A percentile compares a stretch with the other conserved stretches of the same genome.
Conservation (phyloP, 805 yeast genomes). For the Sugiyamaella smithiae region DNA sequence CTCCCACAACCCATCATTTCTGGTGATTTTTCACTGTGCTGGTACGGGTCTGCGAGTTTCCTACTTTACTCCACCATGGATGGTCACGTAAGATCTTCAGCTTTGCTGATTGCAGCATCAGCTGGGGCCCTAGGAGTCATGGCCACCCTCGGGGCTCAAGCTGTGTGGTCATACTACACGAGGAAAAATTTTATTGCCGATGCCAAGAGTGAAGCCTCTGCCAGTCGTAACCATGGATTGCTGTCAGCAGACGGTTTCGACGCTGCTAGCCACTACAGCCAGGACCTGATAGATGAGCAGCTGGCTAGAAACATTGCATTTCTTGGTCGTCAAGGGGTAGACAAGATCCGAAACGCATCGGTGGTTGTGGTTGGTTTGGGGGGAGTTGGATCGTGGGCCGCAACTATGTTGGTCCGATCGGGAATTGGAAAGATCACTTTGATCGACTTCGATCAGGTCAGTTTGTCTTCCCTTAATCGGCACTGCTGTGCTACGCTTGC, state of each 20-base stretch:
- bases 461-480: constrained; percentile 85
- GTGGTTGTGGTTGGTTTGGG: constrained; percentile 91
- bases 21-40: too few relatives aligned
- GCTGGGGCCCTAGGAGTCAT: constrained; percentile 10
- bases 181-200: background rate
- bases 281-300: constrained; percentile 82
- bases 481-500: constrained; percentile 89
- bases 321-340: constrained; percentile 81
- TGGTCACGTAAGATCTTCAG: background rate
- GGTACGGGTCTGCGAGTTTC: too few relatives aligned
- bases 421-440: constrained; percentile 79
- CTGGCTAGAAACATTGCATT: constrained; percentile 92
- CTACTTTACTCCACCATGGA: too few relatives aligned
- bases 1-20: constrained; percentile 2
- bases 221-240: background rate
- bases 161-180: background rate
- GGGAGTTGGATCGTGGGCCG: constrained; percentile 95
- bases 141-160: constrained; percentile 8
- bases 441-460: constrained; percentile 94
- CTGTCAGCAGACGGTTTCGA: background rate
- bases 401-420: constrained; percentile 74
- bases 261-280: constrained; percentile 41
- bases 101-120: constrained; percentile 3
- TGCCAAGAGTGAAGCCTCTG: background rate
- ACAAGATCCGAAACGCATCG: constrained; percentile 62